Base-by-base conservation (phyloP, 176 grass and related monocot species). In the Luzula sylvatica region DNA sequence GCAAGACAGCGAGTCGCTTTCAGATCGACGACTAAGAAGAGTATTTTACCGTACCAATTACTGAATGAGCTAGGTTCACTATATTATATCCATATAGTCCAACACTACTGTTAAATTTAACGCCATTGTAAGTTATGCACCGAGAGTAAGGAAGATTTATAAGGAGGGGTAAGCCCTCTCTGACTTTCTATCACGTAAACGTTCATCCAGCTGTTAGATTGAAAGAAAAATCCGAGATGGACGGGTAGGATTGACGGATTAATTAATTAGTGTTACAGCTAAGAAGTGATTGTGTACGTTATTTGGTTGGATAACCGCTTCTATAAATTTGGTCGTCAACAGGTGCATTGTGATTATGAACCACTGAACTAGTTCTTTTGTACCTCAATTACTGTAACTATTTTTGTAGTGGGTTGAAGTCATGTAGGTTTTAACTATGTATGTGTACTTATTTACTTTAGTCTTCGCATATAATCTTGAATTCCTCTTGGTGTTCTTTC, bases 261-360 rank as follows among this genome's bases (percentile, higher is more conserved):
- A 49, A 30, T 49, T 49, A 64, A 64, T 50, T 64, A 64, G 15
- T 45, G 30, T 48, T 64, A 39, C 59, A 64, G 59, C 59, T 47
- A 18, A 61, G 20, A 45, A 13, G 13, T 13, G 39, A 44, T 23
- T 43, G 39, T 14, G 57, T 45, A 61, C 57, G 39, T 23, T 14
- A 45, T 61, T 59, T 61, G 57, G 57, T 44, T 61, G 39, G 56
- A 26, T 64, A 64, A 64, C 59, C 43, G 11, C 14, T 14, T 62
- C 13, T 19, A 26, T 35, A 62, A 62, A 47, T n/a, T 28, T 28
- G 15, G 58, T 62, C 58, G 58, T 62, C 41, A 62, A 62, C 58
- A 62, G 58, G 22, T 62, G 32, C n/a, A 17, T 62, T 44, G 45
- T 20, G 24, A 25, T 5, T 38, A 58, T 35, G n/a, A n/a, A n/a